Base-by-base conservation (phyloP, 169 alveolate species). In the Plasmodium sp. region DNA sequence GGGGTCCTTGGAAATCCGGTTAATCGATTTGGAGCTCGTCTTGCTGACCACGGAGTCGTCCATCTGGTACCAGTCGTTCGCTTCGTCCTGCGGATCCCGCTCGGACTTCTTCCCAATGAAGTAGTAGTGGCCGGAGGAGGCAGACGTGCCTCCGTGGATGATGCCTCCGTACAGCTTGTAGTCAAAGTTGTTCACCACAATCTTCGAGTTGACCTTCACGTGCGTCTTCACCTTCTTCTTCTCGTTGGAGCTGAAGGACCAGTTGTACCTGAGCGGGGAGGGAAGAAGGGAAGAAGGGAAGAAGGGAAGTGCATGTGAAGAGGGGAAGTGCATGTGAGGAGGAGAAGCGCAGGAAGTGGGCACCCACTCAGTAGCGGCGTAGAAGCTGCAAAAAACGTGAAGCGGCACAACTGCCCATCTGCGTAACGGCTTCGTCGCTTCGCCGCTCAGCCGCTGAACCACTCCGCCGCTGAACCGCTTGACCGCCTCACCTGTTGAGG, bases 101-200 rank as follows among this genome's bases (percentile, higher is more conserved):
- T 97, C 98, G 6, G 97, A 95, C 56, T 96, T 95, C 16, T 97
- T 82, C 18, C 98, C 98, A 9, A 97, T 88, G 84, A 95, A 96
- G 94, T 97, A 97, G 93, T 97, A 97, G 82, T 97, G 98, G 27
- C 98, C 98, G 2, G 97, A 94, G 39, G 96, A 81, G 7, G 98
- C 93, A 22, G 97, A 83, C 45, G 81, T 67, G 3, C 98, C 98
- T 41, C 95, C 80, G 91, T 97, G 98, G 41, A 97, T 90, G 16
- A 97, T 95, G n/a, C 95, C 94, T 62, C 98, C 98, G 83, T 96
- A 97, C 48, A 97, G 93, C 51, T 82, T 86, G 93, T 97, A 97
- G 67, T 91, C 93, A 83, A 97, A 96, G 18, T 95, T 96, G 72
- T 96, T 93, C 4, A 97, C 88, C 31, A 81, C 81, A 22, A 97